Conservation (phyloP, 768 basidiomycete species). For the Lactarius hengduanensis region DNA sequence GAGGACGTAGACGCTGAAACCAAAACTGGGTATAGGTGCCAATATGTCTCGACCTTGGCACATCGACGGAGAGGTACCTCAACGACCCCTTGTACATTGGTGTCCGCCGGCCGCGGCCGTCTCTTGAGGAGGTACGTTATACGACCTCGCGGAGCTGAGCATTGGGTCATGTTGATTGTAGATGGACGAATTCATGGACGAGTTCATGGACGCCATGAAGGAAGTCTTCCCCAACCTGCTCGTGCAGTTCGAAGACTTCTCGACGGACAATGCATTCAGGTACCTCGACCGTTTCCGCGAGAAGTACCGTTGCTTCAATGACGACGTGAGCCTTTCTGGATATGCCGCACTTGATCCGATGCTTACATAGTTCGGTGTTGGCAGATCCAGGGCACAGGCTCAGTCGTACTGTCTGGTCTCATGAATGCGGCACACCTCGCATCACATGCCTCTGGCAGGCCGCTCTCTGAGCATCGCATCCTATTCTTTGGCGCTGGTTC, state of each 20-base stretch:
- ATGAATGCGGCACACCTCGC: slow-evolving; percentile 84
- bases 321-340: slow-evolving; percentile 63
- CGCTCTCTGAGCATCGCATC: slow-evolving; percentile 74
- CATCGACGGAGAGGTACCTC: slow-evolving; percentile 76
- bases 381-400: slow-evolving; percentile 60
- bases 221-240: slow-evolving; percentile 74
- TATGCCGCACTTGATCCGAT: too few relatives aligned
- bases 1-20: not conserved
- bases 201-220: slow-evolving; percentile 85
- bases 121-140: slow-evolving; percentile 33
- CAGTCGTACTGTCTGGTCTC: slow-evolving; percentile 88
- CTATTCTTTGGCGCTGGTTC: slow-evolving; percentile 93
- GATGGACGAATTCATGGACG: slow-evolving; percentile 86
- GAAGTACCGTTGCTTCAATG: slow-evolving; percentile 81
- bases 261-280: slow-evolving; percentile 86
- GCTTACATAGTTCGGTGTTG: slow-evolving; percentile 6
- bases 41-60: slow-evolving; percentile 86
- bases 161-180: slow-evolving; percentile 46
- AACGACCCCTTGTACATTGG: slow-evolving; percentile 91
- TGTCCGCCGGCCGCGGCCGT: slow-evolving; percentile 45
- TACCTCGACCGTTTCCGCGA: slow-evolving; percentile 76
- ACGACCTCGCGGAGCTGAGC: slow-evolving; percentile 34
- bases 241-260: slow-evolving; percentile 92
- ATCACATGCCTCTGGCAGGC: slow-evolving; percentile 60
- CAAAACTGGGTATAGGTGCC: slow-evolving; percentile 39